These are phyloP conservation scores for Cordyceps cicadae DNA, from an alignment of 2,329 filamentous ascomycete species.

Conservation along the genomic window DNA sequence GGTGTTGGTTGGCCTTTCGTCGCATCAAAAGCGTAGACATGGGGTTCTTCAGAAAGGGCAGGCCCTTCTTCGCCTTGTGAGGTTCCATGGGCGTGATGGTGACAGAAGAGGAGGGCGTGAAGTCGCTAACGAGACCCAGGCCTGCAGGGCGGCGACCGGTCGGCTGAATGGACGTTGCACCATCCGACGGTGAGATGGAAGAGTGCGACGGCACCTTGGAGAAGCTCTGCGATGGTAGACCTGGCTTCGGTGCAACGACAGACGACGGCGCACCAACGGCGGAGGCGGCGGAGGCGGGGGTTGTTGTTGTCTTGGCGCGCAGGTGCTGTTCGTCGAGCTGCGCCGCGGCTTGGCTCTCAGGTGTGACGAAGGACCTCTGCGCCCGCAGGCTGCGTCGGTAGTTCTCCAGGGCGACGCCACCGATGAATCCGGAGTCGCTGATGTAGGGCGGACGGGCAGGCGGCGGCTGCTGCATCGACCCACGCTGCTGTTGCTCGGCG, in stretches of 20 bases:
- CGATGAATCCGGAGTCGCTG: conserved; percentile 41
- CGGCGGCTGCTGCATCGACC: conserved; percentile 16
- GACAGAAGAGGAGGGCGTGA: background rate
- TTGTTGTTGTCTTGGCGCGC: background rate
- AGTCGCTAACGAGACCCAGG: background rate
- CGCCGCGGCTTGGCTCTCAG: conserved; percentile 10
- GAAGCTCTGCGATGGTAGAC: background rate
- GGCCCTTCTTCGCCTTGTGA: conserved; percentile 35
- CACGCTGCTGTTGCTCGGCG: conserved; percentile 19
- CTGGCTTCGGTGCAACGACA: background rate
- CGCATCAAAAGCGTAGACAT: conserved; percentile 44
- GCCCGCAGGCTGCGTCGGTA: conserved; percentile 33
- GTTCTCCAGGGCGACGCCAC: conserved; percentile 45
- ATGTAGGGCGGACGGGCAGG: conserved; percentile 26
- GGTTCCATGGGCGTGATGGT: conserved; percentile 11
- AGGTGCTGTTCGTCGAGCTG: conserved; percentile 9
- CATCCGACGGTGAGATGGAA: conserved; percentile 4
- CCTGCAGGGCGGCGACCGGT: conserved; percentile 5
- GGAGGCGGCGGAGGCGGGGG: background rate
- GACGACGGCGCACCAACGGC: background rate
- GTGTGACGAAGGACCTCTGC: conserved; percentile 16
- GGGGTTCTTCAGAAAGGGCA: conserved; percentile 43
- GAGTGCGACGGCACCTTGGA: conserved; percentile 1
- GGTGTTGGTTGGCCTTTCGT: conserved; percentile 37
- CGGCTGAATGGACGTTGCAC: background rate